Percentiles rank a stretch among this genome's conserved stretches.
phyloP scores from a whole-genome alignment of 192 early-diverging fungal species.

The Coemansia guatemalensis region DNA sequence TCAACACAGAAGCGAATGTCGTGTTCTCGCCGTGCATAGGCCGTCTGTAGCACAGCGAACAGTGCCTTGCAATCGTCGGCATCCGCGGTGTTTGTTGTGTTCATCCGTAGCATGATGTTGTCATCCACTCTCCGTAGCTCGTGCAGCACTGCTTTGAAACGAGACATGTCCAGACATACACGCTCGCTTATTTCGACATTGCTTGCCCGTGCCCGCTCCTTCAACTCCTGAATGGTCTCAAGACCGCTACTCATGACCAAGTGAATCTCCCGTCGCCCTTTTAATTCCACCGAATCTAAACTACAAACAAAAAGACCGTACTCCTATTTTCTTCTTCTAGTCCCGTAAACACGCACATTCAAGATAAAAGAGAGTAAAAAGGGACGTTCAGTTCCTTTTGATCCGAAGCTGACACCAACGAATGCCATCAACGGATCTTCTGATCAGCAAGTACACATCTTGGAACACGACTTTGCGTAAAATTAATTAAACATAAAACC shows the following conservation, averaged over 20 bases:
- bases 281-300: not conserved
- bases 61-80: slow-evolving; percentile 61
- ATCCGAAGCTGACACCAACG: not conserved
- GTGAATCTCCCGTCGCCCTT: not conserved
- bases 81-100: slow-evolving; percentile 68
- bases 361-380: not conserved
- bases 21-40: slow-evolving; percentile 65
- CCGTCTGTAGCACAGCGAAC: slow-evolving; percentile 63
- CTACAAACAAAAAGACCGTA: not conserved
- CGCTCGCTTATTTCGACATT: slow-evolving; percentile 38
- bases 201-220: slow-evolving; percentile 15
- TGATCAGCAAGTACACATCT: not conserved
- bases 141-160: slow-evolving; percentile 61
- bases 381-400: not conserved
- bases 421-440: not conserved
- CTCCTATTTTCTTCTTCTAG: not conserved
- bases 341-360: not conserved
- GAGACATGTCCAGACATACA: slow-evolving; percentile 62
- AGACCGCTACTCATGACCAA: slow-evolving; percentile 5
- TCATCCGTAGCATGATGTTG: slow-evolving; percentile 76
- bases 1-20: slow-evolving; percentile 67
- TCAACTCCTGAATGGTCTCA: slow-evolving; percentile 36
- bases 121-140: slow-evolving; percentile 75
- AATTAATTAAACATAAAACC: too few relatives aligned
- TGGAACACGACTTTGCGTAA: not conserved